Percentiles rank a stretch among this genome's conserved stretches.
These are phyloP conservation scores for Ambrosia artemisiifolia DNA, from an alignment of 129 eudicot species.

Conservation along the genomic window DNA sequence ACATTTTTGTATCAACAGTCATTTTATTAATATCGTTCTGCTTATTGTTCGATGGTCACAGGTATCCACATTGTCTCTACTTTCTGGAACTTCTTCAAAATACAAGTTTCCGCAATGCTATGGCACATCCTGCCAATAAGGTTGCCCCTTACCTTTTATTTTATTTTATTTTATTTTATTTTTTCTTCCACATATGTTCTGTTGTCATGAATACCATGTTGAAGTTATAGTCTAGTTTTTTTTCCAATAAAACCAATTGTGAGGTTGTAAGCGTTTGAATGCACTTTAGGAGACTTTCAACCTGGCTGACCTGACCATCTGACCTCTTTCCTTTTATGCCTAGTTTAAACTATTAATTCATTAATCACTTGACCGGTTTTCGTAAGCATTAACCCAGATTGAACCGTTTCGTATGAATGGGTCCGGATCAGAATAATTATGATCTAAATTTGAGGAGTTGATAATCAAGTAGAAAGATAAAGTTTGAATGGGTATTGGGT, in stretches of 20 bases:
- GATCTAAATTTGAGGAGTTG: too few species aligned
- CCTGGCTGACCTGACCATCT: not conserved
- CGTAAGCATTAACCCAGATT: not conserved
- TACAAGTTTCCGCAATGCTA: constrained; percentile 74
- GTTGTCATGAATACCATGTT: not conserved
- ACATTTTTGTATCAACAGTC: constrained; percentile 8
- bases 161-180: too few species aligned
- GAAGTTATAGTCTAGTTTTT: not conserved
- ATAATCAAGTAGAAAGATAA: too few species aligned
- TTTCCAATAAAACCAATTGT: not conserved
- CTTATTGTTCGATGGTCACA: constrained; percentile 23
- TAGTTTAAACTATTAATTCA: not conserved
- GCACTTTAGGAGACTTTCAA: not conserved
- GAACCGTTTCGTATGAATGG: not conserved
- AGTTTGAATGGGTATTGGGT: too few species aligned
- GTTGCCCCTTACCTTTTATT: constrained; percentile 28
- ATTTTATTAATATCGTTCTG: not conserved
- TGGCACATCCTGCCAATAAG: constrained; percentile 99
- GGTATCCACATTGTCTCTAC: constrained; percentile 96
- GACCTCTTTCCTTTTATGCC: not conserved
- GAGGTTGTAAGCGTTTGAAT: not conserved
- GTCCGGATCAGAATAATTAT: not conserved
- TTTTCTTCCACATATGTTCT: not conserved
- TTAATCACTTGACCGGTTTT: not conserved
- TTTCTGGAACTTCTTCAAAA: constrained; percentile 96